phyloP scores from a whole-genome alignment of 106 monocot genomes.

The Platanthera guangdongensis region DNA sequence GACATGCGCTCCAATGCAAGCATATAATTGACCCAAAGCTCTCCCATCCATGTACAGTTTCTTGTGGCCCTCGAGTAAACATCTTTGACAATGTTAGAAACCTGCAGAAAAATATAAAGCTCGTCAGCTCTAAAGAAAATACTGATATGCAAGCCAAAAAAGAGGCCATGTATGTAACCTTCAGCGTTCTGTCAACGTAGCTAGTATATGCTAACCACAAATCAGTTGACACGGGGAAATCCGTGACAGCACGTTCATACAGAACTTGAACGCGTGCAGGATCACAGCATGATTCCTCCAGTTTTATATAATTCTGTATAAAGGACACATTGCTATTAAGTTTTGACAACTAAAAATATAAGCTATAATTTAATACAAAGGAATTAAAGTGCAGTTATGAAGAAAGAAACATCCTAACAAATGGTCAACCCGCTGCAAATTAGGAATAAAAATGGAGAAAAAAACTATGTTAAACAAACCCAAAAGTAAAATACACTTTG shows the following conservation, averaged over 20 bases:
- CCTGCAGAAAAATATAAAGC: constrained; percentile 28
- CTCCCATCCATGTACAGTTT: constrained; percentile 84
- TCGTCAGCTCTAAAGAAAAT: background rate
- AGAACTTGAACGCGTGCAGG: constrained; percentile 91
- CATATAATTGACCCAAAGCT: constrained; percentile 76
- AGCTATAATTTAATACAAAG: background rate
- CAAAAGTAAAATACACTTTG: background rate
- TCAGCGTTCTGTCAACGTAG: constrained; percentile 73
- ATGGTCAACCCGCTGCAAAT: background rate
- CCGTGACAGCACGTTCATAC: constrained; percentile 78
- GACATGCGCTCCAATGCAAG: constrained; percentile 69
- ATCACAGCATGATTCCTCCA: constrained; percentile 76
- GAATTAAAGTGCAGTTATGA: background rate
- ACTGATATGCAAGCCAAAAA: background rate
- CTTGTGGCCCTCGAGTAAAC: constrained; percentile 81
- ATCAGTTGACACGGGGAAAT: constrained; percentile 71
- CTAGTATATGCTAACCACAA: constrained; percentile 78
- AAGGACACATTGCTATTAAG: constrained; percentile 7
- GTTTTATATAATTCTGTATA: constrained; percentile 83
- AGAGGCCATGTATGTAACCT: constrained; percentile 36
- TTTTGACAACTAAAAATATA: background rate
- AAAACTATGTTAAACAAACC: background rate
- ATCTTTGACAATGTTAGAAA: constrained; percentile 53
- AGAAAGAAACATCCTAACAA: background rate
- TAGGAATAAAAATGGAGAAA: no score